These are phyloP conservation scores for Didymella sp. DNA, from an alignment of 2,329 filamentous ascomycete species.

Conservation along the genomic window DNA sequence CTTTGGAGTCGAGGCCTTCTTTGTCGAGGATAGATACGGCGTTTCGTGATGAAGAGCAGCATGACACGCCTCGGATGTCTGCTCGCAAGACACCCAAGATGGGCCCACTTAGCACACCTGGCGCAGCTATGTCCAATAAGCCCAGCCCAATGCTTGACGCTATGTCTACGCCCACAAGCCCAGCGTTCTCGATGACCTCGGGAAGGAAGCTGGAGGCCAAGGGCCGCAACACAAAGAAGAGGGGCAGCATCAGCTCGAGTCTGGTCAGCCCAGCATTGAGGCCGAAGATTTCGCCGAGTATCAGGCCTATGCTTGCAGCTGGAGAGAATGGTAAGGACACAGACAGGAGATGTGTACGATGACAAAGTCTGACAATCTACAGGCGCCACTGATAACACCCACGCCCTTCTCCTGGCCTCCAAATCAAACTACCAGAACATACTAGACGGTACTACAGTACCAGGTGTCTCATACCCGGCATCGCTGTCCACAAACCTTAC, in stretches of 20 bases:
- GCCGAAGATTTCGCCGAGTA: conserved; percentile 90
- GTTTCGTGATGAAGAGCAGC: conserved; percentile 54
- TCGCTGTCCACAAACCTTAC: conserved; percentile 92
- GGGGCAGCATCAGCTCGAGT: conserved; percentile 65
- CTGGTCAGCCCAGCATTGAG: conserved; percentile 86
- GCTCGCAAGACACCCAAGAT: conserved; percentile 72
- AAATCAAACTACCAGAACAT: conserved; percentile 99
- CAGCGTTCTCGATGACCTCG: conserved; percentile 37
- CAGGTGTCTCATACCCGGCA: conserved; percentile 88
- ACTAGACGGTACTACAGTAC: conserved; percentile 87
- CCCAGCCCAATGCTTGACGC: conserved; percentile 62
- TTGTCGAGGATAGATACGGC: conserved; percentile 61
- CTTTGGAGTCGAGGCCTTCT: conserved; percentile 56
- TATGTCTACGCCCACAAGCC: conserved; percentile 59
- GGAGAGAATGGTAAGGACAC: conserved; percentile 58
- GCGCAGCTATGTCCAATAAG: conserved; percentile 36
- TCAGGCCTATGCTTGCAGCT: conserved; percentile 85
- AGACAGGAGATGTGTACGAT: too few species aligned
- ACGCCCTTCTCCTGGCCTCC: conserved; percentile 80
- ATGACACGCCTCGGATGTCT: conserved; percentile 66
- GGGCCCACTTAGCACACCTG: conserved; percentile 61
- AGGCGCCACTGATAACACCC: conserved; percentile 63
- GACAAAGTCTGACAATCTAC: conserved; percentile 22
- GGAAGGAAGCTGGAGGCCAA: conserved; percentile 44
- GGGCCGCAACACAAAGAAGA: conserved; percentile 48